Evolutionary conservation across 2,329 filamentous ascomycete species (phyloP).

Genomic region (Claviceps cyperi): DNA sequence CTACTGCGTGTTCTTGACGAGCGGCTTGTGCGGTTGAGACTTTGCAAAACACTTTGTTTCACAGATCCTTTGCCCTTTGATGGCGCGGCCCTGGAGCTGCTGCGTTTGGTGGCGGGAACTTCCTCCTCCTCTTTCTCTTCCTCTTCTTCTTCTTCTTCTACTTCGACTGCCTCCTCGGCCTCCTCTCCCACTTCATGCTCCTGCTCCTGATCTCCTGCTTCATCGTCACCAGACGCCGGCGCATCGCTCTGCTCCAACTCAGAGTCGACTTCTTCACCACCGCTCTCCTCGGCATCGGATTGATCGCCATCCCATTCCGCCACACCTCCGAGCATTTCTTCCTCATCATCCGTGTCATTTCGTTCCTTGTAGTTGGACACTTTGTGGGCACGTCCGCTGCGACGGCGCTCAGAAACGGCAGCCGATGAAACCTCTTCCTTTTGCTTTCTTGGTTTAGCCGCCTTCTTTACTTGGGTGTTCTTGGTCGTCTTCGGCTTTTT

Average conservation of each 20-base stretch:
- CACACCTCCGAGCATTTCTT: constrained; percentile 47
- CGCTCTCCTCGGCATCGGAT: constrained; percentile 17
- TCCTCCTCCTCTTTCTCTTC: constrained; percentile 8
- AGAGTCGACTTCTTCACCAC: constrained; percentile 8
- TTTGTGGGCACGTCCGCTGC: constrained; percentile 37
- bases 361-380: constrained; percentile 39
- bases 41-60: constrained; percentile 13
- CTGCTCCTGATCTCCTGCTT: constrained; percentile 1
- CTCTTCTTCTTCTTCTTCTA: neutral
- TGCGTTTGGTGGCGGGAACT: constrained; percentile 11
- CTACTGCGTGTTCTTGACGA: constrained; percentile 13
- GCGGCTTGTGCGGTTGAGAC: constrained; percentile 11
- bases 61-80: constrained; percentile 11
- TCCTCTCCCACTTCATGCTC: constrained; percentile 8
- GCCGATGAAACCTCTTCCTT: constrained; percentile 14
- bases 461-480: constrained; percentile 10
- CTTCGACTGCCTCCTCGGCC: constrained; percentile 4
- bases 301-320: constrained; percentile 41
- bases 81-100: constrained; percentile 11
- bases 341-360: constrained; percentile 42
- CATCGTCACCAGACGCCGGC: constrained; percentile 8
- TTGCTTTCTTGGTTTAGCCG: constrained; percentile 19
- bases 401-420: constrained; percentile 33
- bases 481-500: constrained; percentile 24
- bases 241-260: constrained; percentile 3